Evolutionary conservation across 192 early-diverging fungal species (phyloP), one percentile per base, ranked within the genome.

Genomic region (Coemansia nantahalensis): DNA sequence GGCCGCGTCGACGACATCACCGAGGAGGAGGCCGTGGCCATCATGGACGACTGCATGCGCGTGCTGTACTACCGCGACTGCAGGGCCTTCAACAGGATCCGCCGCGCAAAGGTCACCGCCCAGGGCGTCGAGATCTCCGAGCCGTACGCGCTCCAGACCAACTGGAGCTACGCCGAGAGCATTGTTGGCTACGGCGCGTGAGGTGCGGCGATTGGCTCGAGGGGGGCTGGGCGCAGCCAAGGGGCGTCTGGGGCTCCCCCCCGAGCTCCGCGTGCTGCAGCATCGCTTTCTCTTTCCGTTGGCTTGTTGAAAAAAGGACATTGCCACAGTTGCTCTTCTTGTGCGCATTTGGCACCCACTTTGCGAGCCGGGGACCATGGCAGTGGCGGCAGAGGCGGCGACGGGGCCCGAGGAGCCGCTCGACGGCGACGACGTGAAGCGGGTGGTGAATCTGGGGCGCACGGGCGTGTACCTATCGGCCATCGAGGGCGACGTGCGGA

Each of bases 1-100:
- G 87, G 85, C 22, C 82, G 81, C 24, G 90, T 91, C 62, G 80
- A 95, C 17, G 85, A 83, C 51, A 66, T 99, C 44, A 88, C 88
- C 7, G 93, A 99, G 75, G 86, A 88, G 52, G 90, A 95, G 59
- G 94, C 96, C 2, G 65, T 83, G 33, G 80, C 86, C 53, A 79
- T 96, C 41, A 44, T 99, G 31, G 83, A 97, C 53, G 86, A 91
- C 48, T 85, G 85, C 67, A 91, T 97, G 90, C 84, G 88, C 38
- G 90, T 96, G 35, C 85, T 97, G 51, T 94, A 83, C 57, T 97
- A 95, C 84, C 83, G 96, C 69, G 96, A 99, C 69, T 90, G 91
- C 37, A 74, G 92, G 68, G 84, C 90, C 45, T 62, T 92, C 68
- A 96, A 97, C 80, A 93, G 87, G 90, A 83, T 94, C 64, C 90